phyloP scores from a whole-genome alignment of 2,329 filamentous ascomycete species.

The Graphilbum ipis-grandicollis region DNA sequence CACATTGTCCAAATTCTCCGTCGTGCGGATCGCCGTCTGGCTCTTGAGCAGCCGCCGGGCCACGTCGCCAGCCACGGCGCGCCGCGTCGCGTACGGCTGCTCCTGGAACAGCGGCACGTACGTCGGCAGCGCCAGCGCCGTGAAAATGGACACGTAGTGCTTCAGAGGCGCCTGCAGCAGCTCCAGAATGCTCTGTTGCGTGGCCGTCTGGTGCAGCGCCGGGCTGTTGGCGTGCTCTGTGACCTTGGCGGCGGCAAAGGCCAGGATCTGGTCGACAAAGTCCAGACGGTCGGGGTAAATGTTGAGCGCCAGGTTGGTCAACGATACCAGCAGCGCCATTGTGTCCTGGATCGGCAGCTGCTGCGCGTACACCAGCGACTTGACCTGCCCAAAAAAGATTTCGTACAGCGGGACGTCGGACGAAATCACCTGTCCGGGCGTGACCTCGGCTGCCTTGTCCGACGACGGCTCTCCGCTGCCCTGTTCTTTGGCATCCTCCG shows the following conservation, averaged over 20 bases:
- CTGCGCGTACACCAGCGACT: conserved; percentile 81
- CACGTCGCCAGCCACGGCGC: conserved; percentile 81
- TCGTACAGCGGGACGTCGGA: conserved; percentile 82
- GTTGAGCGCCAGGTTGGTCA: conserved; percentile 84
- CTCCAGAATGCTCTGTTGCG: conserved; percentile 76
- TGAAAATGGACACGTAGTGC: conserved; percentile 86
- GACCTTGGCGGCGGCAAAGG: conserved; percentile 76
- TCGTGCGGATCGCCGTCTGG: conserved; percentile 60
- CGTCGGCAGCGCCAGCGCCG: conserved; percentile 80
- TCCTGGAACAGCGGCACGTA: conserved; percentile 81
- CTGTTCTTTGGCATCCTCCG: background rate
- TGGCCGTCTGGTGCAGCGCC: conserved; percentile 76
- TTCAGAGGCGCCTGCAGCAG: conserved; percentile 83
- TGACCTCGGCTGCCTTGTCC: conserved; percentile 13
- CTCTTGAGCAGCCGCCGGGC: conserved; percentile 68
- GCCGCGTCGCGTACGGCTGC: conserved; percentile 81
- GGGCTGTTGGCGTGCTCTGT: conserved; percentile 81
- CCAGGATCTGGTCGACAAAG: conserved; percentile 86
- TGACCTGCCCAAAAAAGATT: conserved; percentile 92
- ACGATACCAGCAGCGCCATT: conserved; percentile 81
- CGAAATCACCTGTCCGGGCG: conserved; percentile 28
- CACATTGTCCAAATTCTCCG: conserved; percentile 71
- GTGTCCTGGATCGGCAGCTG: conserved; percentile 87
- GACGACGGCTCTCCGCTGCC: background rate
- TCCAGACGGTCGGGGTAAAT: conserved; percentile 87